phyloP scores from a whole-genome alignment of 305 asterid genomes.

The Fraxinus sp. region DNA sequence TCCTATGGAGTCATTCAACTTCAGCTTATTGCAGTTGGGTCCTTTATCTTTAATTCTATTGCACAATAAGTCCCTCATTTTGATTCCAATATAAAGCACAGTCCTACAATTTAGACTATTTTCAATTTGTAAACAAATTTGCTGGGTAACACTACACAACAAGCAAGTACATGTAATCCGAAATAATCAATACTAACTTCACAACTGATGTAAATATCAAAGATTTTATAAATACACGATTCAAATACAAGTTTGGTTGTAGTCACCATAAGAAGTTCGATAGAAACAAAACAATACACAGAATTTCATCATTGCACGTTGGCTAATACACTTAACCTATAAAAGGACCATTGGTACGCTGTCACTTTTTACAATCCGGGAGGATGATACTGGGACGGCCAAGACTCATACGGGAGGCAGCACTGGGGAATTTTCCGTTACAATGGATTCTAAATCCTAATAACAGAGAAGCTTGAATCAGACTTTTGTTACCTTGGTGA shows the following conservation, averaged over 20 bases:
- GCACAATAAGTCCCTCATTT: neutral
- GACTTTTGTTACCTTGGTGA: slow-evolving; percentile 1
- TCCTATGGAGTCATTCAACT: neutral
- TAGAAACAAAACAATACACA: neutral
- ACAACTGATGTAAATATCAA: neutral
- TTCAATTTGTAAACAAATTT: neutral
- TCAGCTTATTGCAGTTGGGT: neutral
- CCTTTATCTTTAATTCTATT: neutral
- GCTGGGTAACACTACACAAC: neutral
- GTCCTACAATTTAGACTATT: neutral
- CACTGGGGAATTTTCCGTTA: neutral
- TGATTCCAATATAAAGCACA: neutral
- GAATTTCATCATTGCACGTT: neutral
- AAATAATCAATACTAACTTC: neutral
- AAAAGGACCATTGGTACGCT: neutral
- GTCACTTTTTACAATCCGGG: neutral
- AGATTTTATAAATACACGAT: neutral
- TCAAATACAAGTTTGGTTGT: neutral
- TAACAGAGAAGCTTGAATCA: slow-evolving; percentile 1
- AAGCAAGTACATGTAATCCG: neutral
- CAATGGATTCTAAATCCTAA: neutral
- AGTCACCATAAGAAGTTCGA: neutral
- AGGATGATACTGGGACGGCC: neutral
- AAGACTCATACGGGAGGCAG: neutral
- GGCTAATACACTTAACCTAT: neutral